Conservation (phyloP, 805 yeast species). For the Jamesozyma gamospora region DNA sequence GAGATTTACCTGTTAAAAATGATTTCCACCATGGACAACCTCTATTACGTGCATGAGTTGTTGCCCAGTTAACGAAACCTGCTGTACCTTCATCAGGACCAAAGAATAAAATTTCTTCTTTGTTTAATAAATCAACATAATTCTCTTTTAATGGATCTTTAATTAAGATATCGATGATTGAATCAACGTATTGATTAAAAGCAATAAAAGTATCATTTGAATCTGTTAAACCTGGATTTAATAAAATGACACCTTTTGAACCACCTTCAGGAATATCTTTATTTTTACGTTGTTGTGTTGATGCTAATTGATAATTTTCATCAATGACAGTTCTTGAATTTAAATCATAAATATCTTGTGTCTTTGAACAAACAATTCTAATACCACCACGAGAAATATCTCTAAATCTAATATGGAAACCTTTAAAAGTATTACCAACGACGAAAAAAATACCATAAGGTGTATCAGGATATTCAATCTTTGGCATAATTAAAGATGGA, state of each 20-base stretch:
- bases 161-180: conserved; percentile 77
- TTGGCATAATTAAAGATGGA: conserved; percentile 71
- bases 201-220: conserved; percentile 76
- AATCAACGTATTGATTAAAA: conserved; percentile 86
- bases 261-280: conserved; percentile 99
- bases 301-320: conserved; percentile 91
- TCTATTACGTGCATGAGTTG: conserved; percentile 80
- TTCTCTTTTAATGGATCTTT: conserved; percentile 72
- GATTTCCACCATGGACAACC: conserved; percentile 99
- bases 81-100: conserved; percentile 99
- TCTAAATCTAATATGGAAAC: conserved; percentile 93
- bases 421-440: conserved; percentile 94
- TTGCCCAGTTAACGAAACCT: conserved; percentile 93
- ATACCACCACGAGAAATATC: conserved; percentile 98
- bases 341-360: conserved; percentile 71
- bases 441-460: conserved; percentile 93
- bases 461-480: conserved; percentile 78
- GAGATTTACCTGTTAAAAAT: conserved; percentile 92
- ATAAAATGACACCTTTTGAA: conserved; percentile 88
- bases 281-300: conserved; percentile 92
- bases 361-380: conserved; percentile 82
- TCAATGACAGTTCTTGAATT: conserved; percentile 86
- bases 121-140: conserved; percentile 73
- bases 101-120: conserved; percentile 86
- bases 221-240: conserved; percentile 59